Percentiles rank a stretch among this genome's conserved stretches.
Conservation (phyloP, 495 filamentous ascomycete species). For the Astrocystis sublimbata region DNA sequence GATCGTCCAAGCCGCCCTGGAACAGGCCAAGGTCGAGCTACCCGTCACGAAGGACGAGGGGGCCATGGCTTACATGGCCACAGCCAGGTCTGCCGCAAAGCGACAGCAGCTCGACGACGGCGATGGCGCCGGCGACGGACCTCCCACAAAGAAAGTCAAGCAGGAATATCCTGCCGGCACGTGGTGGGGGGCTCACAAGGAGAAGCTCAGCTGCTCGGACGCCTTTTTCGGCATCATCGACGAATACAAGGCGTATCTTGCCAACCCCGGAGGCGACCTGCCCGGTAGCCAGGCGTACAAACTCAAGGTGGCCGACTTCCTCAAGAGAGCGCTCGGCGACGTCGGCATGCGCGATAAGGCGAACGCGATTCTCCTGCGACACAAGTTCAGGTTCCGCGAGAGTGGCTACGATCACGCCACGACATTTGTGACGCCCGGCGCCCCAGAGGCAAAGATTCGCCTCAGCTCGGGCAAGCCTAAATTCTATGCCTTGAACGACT, state of each 20-base stretch:
- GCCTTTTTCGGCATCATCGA: constrained; percentile 8
- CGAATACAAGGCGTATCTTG: constrained; percentile 9
- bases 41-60: not conserved
- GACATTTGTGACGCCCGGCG: not conserved
- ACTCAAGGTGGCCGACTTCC: not conserved
- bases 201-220: constrained; percentile 5
- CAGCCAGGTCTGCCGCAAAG: not conserved
- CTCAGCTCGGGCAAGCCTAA: not conserved
- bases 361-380: not conserved
- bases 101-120: not conserved
- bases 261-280: not conserved
- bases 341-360: not conserved
- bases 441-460: not conserved
- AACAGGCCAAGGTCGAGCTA: not conserved
- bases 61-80: not conserved
- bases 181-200: constrained; percentile 14
- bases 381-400: constrained; percentile 6
- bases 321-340: constrained; percentile 5
- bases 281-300: not conserved
- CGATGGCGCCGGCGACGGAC: not conserved
- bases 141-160: not conserved
- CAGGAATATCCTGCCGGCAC: not conserved
- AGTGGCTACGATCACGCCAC: not conserved
- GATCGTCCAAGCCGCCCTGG: not conserved
- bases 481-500: not conserved